Percentiles rank a stretch among this genome's conserved stretches.
Evolutionary conservation across 2,329 filamentous ascomycete species (phyloP).

Genomic region (Rhinocladiella similis): DNA sequence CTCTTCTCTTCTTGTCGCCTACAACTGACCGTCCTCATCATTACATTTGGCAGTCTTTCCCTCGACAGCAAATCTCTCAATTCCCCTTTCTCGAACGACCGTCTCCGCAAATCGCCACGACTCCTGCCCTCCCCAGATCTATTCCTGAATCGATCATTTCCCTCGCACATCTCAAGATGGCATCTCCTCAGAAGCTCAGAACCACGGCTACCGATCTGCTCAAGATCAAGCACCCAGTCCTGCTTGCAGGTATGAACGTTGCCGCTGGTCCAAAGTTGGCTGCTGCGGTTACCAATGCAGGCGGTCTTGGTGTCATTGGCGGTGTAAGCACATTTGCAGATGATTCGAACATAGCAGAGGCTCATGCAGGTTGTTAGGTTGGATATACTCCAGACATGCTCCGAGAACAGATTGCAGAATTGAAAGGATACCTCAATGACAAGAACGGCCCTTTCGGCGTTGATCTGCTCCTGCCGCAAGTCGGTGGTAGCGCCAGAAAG

Average conservation of each 20-base stretch:
- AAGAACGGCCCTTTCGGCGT: constrained; percentile 96
- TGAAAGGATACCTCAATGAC: constrained; percentile 83
- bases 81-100: no score
- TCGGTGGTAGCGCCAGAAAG: constrained; percentile 90
- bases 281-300: constrained; percentile 94
- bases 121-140: not conserved
- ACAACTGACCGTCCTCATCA: no score
- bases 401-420: constrained; percentile 87
- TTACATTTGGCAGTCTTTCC: no score
- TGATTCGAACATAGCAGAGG: no score
- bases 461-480: constrained; percentile 88
- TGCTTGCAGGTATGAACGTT: constrained; percentile 99
- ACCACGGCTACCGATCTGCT: constrained; percentile 94
- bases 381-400: constrained; percentile 97
- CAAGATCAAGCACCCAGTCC: constrained; percentile 93
- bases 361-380: constrained; percentile 27
- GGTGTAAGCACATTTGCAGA: constrained; percentile 56
- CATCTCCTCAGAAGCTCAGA: constrained; percentile 73
- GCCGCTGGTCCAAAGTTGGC: constrained; percentile 95
- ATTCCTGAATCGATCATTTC: not conserved
- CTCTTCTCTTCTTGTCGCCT: not conserved
- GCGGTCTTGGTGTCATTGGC: constrained; percentile 93
- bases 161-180: constrained; percentile 21
- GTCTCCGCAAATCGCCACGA: no score
- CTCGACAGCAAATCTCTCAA: no score